A percentile compares a stretch with the other conserved stretches of the same genome.
These are phyloP conservation scores for Pichia sp. DNA, from an alignment of 1,139 yeast species.

Conservation along the genomic window DNA sequence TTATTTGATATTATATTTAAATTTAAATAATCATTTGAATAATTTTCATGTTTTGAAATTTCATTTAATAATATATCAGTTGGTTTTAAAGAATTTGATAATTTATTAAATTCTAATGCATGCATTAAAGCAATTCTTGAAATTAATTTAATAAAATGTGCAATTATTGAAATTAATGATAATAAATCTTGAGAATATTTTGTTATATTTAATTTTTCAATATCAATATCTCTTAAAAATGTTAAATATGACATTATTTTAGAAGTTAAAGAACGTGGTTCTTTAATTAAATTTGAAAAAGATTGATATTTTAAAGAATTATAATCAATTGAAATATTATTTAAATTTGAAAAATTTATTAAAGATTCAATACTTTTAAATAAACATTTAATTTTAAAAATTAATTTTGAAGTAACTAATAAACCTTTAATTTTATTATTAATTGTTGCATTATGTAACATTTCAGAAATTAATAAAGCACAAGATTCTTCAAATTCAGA, in stretches of 20 bases:
- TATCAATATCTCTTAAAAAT: slow-evolving; percentile 52
- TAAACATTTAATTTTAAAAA: slow-evolving; percentile 67
- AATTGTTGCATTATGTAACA: slow-evolving; percentile 80
- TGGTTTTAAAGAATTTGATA: slow-evolving; percentile 52
- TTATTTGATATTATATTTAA: slow-evolving; percentile 43
- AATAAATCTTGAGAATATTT: slow-evolving; percentile 58
- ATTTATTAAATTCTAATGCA: slow-evolving; percentile 62
- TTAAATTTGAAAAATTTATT: slow-evolving; percentile 1
- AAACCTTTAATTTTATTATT: slow-evolving; percentile 71
- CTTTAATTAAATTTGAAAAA: slow-evolving; percentile 43
- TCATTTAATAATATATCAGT: slow-evolving; percentile 56
- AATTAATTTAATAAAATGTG: slow-evolving; percentile 83
- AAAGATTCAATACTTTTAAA: slow-evolving; percentile 70
- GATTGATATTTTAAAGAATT: slow-evolving; percentile 14
- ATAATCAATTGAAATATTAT: slow-evolving; percentile 5
- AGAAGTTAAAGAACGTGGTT: slow-evolving; percentile 84
- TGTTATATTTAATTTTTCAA: slow-evolving; percentile 26
- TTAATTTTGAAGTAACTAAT: slow-evolving; percentile 65
- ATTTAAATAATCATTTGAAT: slow-evolving; percentile 21
- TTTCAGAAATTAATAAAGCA: slow-evolving; percentile 85
- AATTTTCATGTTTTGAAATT: slow-evolving; percentile 41
- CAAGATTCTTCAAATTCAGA: slow-evolving; percentile 91
- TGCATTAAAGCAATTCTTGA: slow-evolving; percentile 76
- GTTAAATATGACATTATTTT: slow-evolving; percentile 74
- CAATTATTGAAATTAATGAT: slow-evolving; percentile 83